A percentile compares a stretch with the other conserved stretches of the same genome.
Conservation (phyloP, 768 basidiomycete genomes). For the Rhizopogon sp. region DNA sequence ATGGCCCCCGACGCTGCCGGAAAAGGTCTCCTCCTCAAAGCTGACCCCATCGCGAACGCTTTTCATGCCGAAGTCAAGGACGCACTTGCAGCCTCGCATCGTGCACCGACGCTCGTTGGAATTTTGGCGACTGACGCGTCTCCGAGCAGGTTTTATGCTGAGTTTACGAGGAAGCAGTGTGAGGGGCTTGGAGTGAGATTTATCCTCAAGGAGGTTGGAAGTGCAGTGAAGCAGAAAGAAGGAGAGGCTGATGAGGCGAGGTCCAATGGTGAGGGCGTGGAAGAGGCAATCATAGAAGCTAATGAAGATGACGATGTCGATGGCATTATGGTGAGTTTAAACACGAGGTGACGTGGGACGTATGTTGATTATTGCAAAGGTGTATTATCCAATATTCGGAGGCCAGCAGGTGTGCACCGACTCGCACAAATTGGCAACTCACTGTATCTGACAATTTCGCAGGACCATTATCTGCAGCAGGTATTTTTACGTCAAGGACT, state of each 20-base stretch:
- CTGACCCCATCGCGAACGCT: constrained; percentile 66
- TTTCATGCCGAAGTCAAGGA: constrained; percentile 68
- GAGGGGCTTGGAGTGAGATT: constrained; percentile 84
- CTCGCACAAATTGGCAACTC: constrained; percentile 1
- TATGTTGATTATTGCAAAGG: constrained; percentile 37
- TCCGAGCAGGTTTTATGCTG: constrained; percentile 78
- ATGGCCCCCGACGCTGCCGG: constrained; percentile 33
- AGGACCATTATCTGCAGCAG: constrained; percentile 98
- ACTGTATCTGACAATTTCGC: constrained; percentile 5
- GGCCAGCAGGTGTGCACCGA: constrained; percentile 62
- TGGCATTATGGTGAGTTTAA: constrained; percentile 83
- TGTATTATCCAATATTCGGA: constrained; percentile 96
- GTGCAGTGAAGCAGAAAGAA: constrained; percentile 17
- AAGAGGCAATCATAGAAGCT: constrained; percentile 93
- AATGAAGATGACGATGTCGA: constrained; percentile 83
- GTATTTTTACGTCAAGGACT: constrained; percentile 29
- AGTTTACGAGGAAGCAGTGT: constrained; percentile 91
- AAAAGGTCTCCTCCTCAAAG: constrained; percentile 76
- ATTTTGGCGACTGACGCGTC: constrained; percentile 83
- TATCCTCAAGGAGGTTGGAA: constrained; percentile 61
- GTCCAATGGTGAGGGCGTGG: constrained; percentile 83
- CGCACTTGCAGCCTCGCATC: constrained; percentile 31
- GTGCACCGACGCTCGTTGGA: constrained; percentile 76
- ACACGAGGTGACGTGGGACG: constrained; percentile 36
- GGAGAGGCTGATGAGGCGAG: constrained; percentile 33